phyloP scores from a whole-genome alignment of 164 flowering plant genomes.

The Aristolochia fimbriata region DNA sequence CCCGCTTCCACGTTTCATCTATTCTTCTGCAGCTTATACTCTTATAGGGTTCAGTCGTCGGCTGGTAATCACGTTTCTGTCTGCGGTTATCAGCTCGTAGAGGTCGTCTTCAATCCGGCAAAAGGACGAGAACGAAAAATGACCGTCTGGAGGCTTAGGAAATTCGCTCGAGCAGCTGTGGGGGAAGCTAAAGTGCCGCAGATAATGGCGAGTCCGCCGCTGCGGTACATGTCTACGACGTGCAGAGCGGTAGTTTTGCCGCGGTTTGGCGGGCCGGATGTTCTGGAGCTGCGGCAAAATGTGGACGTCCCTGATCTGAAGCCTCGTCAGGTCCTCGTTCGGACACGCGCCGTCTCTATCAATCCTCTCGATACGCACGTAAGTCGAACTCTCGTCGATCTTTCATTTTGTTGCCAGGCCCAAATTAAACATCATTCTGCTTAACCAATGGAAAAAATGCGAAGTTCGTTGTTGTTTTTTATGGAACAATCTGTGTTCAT shows the following conservation, averaged over 20 bases:
- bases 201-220: neutral
- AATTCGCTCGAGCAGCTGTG: too few species aligned
- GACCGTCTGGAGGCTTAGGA: too few species aligned
- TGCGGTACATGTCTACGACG: constrained; percentile 33
- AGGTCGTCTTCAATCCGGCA: too few species aligned
- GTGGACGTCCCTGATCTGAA: constrained; percentile 68
- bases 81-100: too few species aligned
- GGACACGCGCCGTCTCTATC: constrained; percentile 80
- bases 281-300: constrained; percentile 54
- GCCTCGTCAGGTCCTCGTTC: constrained; percentile 77
- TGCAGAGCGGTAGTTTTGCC: constrained; percentile 81
- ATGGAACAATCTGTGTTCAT: neutral
- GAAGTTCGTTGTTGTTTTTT: neutral
- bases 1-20: too few species aligned
- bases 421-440: neutral
- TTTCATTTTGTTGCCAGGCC: neutral
- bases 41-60: too few species aligned
- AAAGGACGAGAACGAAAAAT: too few species aligned
- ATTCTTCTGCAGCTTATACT: too few species aligned
- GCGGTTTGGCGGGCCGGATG: constrained; percentile 87
- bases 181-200: too few species aligned
- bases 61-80: too few species aligned
- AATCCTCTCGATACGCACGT: constrained; percentile 80
- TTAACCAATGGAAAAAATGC: neutral
- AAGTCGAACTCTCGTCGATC: neutral